Conservation (phyloP, 176 grass and related monocot species). For the Cenchrus fungigraminus region DNA sequence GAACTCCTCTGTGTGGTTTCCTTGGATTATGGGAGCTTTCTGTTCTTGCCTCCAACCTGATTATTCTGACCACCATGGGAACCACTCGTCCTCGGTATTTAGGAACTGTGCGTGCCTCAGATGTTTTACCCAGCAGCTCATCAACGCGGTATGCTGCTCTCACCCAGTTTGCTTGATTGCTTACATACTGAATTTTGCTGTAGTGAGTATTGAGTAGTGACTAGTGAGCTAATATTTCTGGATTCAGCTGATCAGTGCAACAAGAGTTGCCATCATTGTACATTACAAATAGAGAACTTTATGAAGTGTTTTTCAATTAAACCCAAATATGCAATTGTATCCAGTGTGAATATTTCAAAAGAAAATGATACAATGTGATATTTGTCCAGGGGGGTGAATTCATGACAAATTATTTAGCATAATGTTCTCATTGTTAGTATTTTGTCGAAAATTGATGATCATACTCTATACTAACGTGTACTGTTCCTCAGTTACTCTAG, state of each 20-base stretch:
- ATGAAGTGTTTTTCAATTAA: not conserved
- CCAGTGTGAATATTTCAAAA: not conserved
- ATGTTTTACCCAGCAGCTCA: slow-evolving; percentile 79
- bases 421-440: not conserved
- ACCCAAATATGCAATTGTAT: not conserved
- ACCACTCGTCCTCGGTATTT: slow-evolving; percentile 45
- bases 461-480: not conserved
- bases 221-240: too few species aligned
- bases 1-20: slow-evolving; percentile 23
- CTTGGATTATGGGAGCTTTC: slow-evolving; percentile 73
- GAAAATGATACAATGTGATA: not conserved
- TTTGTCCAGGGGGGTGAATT: too few species aligned
- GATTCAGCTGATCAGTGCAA: not conserved
- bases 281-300: not conserved
- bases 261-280: not conserved
- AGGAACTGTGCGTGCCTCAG: slow-evolving; percentile 79
- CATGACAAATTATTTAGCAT: not conserved
- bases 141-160: slow-evolving; percentile 61
- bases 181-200: not conserved
- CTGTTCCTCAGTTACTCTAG: not conserved
- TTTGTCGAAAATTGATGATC: not conserved
- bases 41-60: slow-evolving; percentile 81
- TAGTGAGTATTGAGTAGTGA: not conserved
- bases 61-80: slow-evolving; percentile 57
- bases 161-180: not conserved